Conservation (phyloP, 2,329 filamentous ascomycete genomes). For the Pseudophaeomoniella oleicola region DNA sequence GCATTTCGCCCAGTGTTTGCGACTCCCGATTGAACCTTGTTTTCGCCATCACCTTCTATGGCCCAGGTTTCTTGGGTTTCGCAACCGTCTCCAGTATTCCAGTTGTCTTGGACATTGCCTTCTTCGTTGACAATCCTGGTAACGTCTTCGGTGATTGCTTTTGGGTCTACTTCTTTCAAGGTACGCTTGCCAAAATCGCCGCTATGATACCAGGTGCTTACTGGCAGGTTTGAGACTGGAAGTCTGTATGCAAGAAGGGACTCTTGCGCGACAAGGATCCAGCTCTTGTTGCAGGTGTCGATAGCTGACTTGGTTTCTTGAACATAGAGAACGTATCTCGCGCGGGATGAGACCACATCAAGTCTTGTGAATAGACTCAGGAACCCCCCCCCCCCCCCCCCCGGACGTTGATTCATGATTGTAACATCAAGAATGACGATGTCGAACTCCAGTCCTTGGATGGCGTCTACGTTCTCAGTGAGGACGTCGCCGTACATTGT, state of each 20-base stretch:
- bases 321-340: neutral
- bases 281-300: neutral
- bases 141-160: no score
- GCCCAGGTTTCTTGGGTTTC: no score
- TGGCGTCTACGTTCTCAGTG: neutral
- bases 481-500: neutral
- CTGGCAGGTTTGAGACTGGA: neutral
- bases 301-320: no score
- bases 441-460: neutral
- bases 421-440: neutral
- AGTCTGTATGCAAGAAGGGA: neutral
- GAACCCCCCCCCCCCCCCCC: no score
- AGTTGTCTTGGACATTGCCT: no score
- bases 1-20: neutral
- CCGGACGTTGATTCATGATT: neutral
- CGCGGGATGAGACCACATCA: neutral
- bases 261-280: neutral
- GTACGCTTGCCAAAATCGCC: neutral
- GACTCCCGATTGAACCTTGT: no score
- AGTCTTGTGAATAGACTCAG: neutral
- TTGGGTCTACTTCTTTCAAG: neutral
- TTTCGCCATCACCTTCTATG: no score
- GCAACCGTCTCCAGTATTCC: no score
- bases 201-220: neutral
- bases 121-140: no score